phyloP scores from a whole-genome alignment of 441 rosid genomes.

The Brassica balearica region DNA sequence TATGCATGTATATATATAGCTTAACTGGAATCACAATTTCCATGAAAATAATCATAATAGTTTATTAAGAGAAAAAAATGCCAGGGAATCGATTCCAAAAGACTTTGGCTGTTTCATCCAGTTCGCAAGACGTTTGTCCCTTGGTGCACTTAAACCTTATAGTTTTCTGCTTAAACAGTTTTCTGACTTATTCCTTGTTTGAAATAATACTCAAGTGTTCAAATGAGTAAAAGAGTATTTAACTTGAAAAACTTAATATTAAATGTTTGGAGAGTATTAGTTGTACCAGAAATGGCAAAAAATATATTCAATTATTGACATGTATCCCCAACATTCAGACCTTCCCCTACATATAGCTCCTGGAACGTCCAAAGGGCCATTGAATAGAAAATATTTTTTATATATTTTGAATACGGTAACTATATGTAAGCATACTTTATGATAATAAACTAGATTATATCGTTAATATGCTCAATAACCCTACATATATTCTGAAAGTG shows the following conservation, averaged over 20 bases:
- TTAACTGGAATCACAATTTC: slow-evolving; percentile 35
- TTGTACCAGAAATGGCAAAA: slow-evolving; percentile 39
- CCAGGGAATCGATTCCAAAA: slow-evolving; percentile 45
- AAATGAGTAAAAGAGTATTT: slow-evolving; percentile 1
- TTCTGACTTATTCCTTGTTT: slow-evolving; percentile 33
- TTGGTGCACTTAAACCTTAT: slow-evolving; percentile 41
- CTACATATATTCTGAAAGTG: slow-evolving; percentile 21
- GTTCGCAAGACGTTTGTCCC: slow-evolving; percentile 40
- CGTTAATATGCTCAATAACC: not conserved
- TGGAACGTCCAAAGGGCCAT: slow-evolving; percentile 38
- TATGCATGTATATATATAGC: not conserved
- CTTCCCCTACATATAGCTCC: slow-evolving; percentile 33
- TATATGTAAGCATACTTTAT: not conserved
- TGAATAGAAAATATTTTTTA: not conserved
- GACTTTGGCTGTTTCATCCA: slow-evolving; percentile 40
- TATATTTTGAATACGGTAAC: not conserved
- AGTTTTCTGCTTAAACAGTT: slow-evolving; percentile 20
- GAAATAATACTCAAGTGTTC: not conserved
- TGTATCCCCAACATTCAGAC: slow-evolving; percentile 23
- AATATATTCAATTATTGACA: slow-evolving; percentile 31
- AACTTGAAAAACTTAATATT: slow-evolving; percentile 26
- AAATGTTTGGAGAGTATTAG: slow-evolving; percentile 26
- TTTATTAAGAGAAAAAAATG: slow-evolving; percentile 10
- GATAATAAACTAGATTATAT: slow-evolving; percentile 10
- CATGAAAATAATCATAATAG: slow-evolving; percentile 2